Conservation (phyloP, 306 rosid species). For the Canavalia ensiformis region DNA sequence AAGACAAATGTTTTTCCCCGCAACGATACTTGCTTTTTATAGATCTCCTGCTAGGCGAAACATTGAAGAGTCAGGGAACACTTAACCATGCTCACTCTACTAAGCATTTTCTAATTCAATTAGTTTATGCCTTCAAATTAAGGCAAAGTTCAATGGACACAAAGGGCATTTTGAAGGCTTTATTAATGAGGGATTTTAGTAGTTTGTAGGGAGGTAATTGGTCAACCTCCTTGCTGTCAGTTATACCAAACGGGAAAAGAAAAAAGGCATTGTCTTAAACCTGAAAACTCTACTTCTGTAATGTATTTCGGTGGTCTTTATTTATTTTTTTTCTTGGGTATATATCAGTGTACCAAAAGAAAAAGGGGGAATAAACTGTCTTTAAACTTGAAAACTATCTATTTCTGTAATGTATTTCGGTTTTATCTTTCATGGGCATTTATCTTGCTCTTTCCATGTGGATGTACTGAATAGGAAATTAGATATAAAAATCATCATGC, state of each 20-base stretch:
- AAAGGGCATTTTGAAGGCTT: neutral
- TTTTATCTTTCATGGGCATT: neutral
- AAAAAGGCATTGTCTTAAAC: neutral
- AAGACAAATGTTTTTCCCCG: constrained; percentile 59
- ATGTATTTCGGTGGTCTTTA: neutral
- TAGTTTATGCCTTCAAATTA: neutral
- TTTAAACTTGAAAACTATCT: neutral
- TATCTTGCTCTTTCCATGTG: neutral
- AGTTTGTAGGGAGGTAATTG: neutral
- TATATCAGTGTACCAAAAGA: neutral
- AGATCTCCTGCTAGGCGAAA: constrained; percentile 42
- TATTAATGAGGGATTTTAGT: neutral
- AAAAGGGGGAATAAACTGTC: too few relatives aligned
- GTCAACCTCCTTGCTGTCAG: neutral
- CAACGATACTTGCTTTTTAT: constrained; percentile 51
- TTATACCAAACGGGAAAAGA: neutral
- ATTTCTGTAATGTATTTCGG: neutral
- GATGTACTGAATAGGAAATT: too few relatives aligned
- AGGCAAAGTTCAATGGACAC: neutral
- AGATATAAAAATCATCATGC: too few relatives aligned
- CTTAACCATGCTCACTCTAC: neutral
- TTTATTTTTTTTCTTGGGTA: too few relatives aligned
- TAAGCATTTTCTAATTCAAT: neutral
- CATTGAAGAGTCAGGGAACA: neutral
- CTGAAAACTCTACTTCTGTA: neutral